Conservation (phyloP, 768 basidiomycete species). For the Imleria badia region DNA sequence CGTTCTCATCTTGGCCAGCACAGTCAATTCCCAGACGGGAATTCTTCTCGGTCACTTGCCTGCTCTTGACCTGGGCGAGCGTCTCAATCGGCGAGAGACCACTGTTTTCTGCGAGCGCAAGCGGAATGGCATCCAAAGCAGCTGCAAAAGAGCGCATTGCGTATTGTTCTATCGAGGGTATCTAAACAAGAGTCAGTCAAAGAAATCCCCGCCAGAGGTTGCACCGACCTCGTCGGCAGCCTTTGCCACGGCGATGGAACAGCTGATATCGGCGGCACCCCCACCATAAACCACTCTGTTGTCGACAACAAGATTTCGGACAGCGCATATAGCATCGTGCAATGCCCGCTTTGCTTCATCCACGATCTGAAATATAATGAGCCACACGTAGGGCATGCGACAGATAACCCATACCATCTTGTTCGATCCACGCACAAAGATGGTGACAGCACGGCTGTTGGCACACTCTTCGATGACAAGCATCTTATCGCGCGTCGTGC, state of each 20-base stretch:
- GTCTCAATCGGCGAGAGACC: conserved; percentile 96
- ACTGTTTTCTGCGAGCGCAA: conserved; percentile 97
- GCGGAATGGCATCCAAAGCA: conserved; percentile 91
- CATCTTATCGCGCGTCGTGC: conserved; percentile 99
- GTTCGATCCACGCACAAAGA: conserved; percentile 96
- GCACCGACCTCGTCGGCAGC: conserved; percentile 84
- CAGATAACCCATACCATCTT: conserved; percentile 82
- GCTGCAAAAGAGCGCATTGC: conserved; percentile 99
- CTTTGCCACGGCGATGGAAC: conserved; percentile 87
- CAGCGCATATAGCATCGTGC: conserved; percentile 96
- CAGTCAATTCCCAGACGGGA: conserved; percentile 93
- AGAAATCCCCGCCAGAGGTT: neutral
- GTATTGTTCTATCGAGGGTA: conserved; percentile 97
- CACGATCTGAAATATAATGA: conserved; percentile 67
- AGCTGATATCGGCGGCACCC: conserved; percentile 96
- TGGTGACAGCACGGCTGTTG: conserved; percentile 92
- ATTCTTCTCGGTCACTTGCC: conserved; percentile 85
- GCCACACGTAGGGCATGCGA: neutral
- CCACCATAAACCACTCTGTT: conserved; percentile 98
- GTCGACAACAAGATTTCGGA: conserved; percentile 92
- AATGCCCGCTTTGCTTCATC: conserved; percentile 98
- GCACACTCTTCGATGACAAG: conserved; percentile 98
- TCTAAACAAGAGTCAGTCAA: conserved; percentile 44
- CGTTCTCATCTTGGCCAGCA: conserved; percentile 79
- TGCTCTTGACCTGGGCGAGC: conserved; percentile 91